phyloP scores from a whole-genome alignment of 352 stramenopile genomes.

The Phytophthora pisi region DNA sequence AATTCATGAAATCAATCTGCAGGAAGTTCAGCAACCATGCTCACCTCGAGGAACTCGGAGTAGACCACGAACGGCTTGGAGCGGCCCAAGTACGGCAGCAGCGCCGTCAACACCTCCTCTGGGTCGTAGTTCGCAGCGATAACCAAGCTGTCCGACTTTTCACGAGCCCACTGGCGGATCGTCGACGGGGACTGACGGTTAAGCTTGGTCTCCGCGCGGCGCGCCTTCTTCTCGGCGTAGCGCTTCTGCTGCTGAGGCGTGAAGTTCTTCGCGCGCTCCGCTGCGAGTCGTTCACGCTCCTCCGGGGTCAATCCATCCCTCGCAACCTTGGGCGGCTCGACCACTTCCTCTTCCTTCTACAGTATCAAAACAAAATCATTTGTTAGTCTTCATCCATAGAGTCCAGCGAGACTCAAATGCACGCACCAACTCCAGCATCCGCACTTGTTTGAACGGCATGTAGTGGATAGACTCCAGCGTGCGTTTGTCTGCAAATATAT shows the following conservation, averaged over 20 bases:
- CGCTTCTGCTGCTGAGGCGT: conserved; percentile 80
- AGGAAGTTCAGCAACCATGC: background rate
- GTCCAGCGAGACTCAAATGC: background rate
- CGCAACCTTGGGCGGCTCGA: conserved; percentile 43
- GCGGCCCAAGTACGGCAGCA: conserved; percentile 91
- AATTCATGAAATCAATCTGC: too few relatives aligned
- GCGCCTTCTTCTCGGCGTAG: conserved; percentile 82
- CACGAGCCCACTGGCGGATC: conserved; percentile 70
- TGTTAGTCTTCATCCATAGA: background rate
- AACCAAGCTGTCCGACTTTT: conserved; percentile 86
- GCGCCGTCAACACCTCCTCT: conserved; percentile 76
- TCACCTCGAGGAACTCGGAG: conserved; percentile 91
- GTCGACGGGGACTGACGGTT: conserved; percentile 70
- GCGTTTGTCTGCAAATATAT: conserved; percentile 51
- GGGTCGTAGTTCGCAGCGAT: conserved; percentile 93
- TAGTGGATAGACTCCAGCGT: conserved; percentile 80
- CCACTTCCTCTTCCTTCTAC: conserved; percentile 62
- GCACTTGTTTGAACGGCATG: conserved; percentile 72
- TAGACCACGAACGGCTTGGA: conserved; percentile 97
- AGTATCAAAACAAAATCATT: background rate
- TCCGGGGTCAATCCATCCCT: conserved; percentile 65
- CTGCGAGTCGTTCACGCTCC: conserved; percentile 61
- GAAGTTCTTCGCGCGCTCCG: conserved; percentile 85
- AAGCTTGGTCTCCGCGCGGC: conserved; percentile 78
- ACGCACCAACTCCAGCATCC: conserved; percentile 47